Evolutionary conservation across 805 yeast genomes (phyloP), one percentile per base, ranked within the genome.

Genomic region (Candida railenensis): DNA sequence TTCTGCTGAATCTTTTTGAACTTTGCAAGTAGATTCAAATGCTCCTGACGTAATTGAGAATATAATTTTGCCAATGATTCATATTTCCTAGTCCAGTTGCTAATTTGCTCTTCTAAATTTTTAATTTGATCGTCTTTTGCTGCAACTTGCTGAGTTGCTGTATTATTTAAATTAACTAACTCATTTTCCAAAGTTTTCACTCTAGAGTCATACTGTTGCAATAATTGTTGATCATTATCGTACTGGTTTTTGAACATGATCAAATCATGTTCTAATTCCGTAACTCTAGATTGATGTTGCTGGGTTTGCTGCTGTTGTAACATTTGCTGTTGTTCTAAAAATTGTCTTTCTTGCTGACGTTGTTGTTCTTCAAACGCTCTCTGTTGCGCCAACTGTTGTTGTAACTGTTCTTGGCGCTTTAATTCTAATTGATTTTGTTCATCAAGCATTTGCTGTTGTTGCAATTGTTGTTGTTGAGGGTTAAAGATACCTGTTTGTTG

Each of bases 31-130:
- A 90, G 67, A 51, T 83, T 86, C 58, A 91, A 74, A 61, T 91
- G 97, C 66, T 91, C 97, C 66, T 88, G 95, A 60, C 97, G 85
- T 55, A 91, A 73, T 66, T 90, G 96, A 1, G 96, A 84, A 64
- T 91, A 91, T 53, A 91, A 73, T 58, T 89, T 89, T 4, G 97
- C 97, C 51, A 91, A 74, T 0, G 94, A 78, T 59, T 90, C 96
- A 66, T 91, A 91, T 69, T 91, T 91, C 45, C 80, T 80, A 51
- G 87, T 82, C 96, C 96, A 91, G 50, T 80, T 77, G 22, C 65
- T 71, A 37, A 87, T 76, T 65, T 90, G 96, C 45, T 87, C 91
- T 57, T 85, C 89, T 40, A 89, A 62, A 45, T 77, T 74, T 45
- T 45, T 75, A 40, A 87, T 68, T 56, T 85, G 83, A 51, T 88